phyloP scores from a whole-genome alignment of 2,329 filamentous ascomycete species.

The Biscogniauxia sp. region DNA sequence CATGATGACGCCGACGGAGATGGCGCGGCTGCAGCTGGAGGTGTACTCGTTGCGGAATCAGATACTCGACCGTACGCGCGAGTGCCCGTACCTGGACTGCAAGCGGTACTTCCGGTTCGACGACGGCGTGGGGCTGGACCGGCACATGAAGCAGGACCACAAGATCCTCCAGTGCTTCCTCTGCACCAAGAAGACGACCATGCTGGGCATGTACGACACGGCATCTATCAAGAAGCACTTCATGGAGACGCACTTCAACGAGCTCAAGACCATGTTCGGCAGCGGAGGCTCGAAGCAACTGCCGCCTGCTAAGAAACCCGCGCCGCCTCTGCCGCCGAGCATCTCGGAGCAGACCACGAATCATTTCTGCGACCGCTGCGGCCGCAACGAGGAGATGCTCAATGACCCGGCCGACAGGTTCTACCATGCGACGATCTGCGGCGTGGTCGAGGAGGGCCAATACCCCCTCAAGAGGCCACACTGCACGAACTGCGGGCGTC shows the following conservation, averaged over 20 bases:
- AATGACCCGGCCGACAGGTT: constrained; percentile 6
- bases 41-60: constrained; percentile 35
- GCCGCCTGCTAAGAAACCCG: too few species aligned
- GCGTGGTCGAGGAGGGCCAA: neutral
- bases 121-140: constrained; percentile 31
- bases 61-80: constrained; percentile 33
- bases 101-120: constrained; percentile 31
- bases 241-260: constrained; percentile 16
- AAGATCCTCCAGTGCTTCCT: constrained; percentile 26
- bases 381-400: constrained; percentile 9
- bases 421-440: constrained; percentile 4
- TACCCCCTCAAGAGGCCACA: neutral
- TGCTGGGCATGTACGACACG: constrained; percentile 30
- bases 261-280: constrained; percentile 13
- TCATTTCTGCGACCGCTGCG: constrained; percentile 17
- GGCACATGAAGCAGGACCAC: constrained; percentile 38
- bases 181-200: constrained; percentile 27
- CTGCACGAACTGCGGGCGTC: constrained; percentile 10
- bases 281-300: neutral
- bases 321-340: neutral
- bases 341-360: neutral
- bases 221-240: constrained; percentile 23
- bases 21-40: constrained; percentile 35
- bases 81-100: constrained; percentile 41
- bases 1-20: constrained; percentile 41